Evolutionary conservation across 192 early-diverging fungal genomes (phyloP), one percentile per base, ranked within the genome.

Genomic region (Backusella psychrophila): DNA sequence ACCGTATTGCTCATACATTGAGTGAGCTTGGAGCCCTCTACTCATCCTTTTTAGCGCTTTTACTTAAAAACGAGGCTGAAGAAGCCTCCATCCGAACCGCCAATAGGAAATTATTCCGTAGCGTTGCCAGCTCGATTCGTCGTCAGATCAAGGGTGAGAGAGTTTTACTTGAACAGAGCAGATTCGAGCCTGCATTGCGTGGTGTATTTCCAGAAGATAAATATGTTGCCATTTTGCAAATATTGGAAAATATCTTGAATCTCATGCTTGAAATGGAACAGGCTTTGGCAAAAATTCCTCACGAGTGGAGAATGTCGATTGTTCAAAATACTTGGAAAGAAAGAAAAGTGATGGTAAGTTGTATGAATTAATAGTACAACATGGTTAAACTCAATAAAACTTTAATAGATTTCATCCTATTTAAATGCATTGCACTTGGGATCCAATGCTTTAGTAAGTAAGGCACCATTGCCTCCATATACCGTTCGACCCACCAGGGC

Each of bases 151-250:
- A 53, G 14, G 75, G 67, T n/a, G 78, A 75, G 41, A 68, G 80
- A 11, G 71, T 79, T 21, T 65, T 84, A 42, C 73, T 84, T 19
- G 80, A 81, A 35, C 77, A 81, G 70, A 81, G 80, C 65, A 46
- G 73, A 26, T 84, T 81, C 63, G 83, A 84, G 42, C 83, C 83
- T 14, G 74, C 83, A 11, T 36, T 81, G 35, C 74, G 83, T 34
- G 83, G 83, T 19, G 46, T 74, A 8, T 84, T 79, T 33, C 83
- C 74, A 5, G 71, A 76, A 29, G 66, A 77, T 33, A 65, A 73
- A 39, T 84, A 84, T 59, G 26, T 68, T 5, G 26, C 35, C 1
- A 73, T 84, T 23, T 78, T 84, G 6, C 74, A 81, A 9, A 72
- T 82, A 1, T 36, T 84, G 5, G 80, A 84, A 35, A 78, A 79